A percentile compares a stretch with the other conserved stretches of the same genome.
Conservation (phyloP, 2,329 filamentous ascomycete species). For the Aspergillus texensis region DNA sequence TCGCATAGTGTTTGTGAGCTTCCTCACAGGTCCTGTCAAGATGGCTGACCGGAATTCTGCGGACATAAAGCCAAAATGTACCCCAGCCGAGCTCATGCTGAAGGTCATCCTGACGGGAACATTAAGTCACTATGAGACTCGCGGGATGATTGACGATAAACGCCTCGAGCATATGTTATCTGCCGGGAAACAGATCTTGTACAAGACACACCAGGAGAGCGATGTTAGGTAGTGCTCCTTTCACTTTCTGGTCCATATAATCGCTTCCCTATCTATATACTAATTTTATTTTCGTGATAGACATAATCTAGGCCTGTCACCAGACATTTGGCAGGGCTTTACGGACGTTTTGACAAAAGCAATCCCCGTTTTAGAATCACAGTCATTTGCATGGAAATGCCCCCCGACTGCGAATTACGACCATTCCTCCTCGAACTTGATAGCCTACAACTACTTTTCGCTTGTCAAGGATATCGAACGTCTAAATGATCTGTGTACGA, state of each 20-base stretch:
- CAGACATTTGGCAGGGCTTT: conserved; percentile 62
- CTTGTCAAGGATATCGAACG: conserved; percentile 65
- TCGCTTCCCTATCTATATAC: neutral
- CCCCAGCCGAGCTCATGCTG: conserved; percentile 51
- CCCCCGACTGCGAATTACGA: conserved; percentile 60
- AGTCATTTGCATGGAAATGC: conserved; percentile 64
- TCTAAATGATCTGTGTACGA: conserved; percentile 63
- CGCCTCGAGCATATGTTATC: conserved; percentile 61
- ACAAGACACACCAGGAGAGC: conserved; percentile 59
- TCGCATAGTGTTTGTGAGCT: neutral
- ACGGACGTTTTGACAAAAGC: conserved; percentile 61
- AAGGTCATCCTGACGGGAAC: conserved; percentile 52
- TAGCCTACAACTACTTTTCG: conserved; percentile 61
- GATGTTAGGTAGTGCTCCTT: conserved; percentile 50
- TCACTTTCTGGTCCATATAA: neutral
- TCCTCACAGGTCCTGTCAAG: conserved; percentile 14
- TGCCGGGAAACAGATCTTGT: conserved; percentile 62
- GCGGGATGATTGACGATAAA: conserved; percentile 62
- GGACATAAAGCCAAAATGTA: conserved; percentile 42
- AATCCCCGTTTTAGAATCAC: conserved; percentile 62
- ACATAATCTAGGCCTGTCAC: conserved; percentile 59
- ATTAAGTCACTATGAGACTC: conserved; percentile 62
- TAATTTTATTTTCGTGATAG: conserved; percentile 35
- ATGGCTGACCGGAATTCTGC: conserved; percentile 36
- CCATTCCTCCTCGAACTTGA: conserved; percentile 61